Percentiles rank a stretch among this genome's conserved stretches.
These are phyloP conservation scores for Pseudoperonospora humuli DNA, from an alignment of 352 stramenopile genomes.

Conservation along the genomic window DNA sequence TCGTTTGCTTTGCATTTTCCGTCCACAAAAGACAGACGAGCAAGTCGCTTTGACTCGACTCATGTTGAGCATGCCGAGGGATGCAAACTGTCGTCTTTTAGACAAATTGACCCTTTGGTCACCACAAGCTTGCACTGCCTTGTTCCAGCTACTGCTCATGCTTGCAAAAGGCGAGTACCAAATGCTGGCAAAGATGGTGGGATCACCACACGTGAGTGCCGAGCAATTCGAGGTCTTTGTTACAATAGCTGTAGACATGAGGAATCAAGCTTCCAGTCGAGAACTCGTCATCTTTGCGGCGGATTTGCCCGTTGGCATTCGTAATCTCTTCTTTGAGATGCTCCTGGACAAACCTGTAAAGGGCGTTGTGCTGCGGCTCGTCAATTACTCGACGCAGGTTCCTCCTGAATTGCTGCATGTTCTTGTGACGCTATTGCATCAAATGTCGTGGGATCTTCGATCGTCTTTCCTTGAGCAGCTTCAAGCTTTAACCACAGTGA, in stretches of 20 bases:
- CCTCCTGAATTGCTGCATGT: slow-evolving; percentile 28
- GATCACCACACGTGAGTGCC: slow-evolving; percentile 34
- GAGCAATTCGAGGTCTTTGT: slow-evolving; percentile 36
- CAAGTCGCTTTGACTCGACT: slow-evolving; percentile 52
- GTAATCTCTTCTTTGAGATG: slow-evolving; percentile 50
- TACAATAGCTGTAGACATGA: slow-evolving; percentile 55
- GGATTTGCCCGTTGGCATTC: slow-evolving; percentile 30
- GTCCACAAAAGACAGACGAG: slow-evolving; percentile 45
- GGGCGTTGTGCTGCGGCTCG: slow-evolving; percentile 49
- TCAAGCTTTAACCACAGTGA: slow-evolving; percentile 30
- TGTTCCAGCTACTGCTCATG: too few species aligned
- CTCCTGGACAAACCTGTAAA: slow-evolving; percentile 32
- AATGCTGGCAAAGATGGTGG: slow-evolving; percentile 54
- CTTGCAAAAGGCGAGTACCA: slow-evolving; percentile 3
- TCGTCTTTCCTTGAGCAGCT: slow-evolving; percentile 59
- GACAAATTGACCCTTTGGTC: slow-evolving; percentile 30
- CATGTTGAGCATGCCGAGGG: slow-evolving; percentile 43
- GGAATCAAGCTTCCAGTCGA: slow-evolving; percentile 62
- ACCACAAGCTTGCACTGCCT: slow-evolving; percentile 49
- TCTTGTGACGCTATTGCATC: slow-evolving; percentile 39
- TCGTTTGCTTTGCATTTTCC: slow-evolving; percentile 37
- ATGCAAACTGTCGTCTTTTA: slow-evolving; percentile 41
- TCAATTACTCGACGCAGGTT: slow-evolving; percentile 39
- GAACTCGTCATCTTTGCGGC: slow-evolving; percentile 54
- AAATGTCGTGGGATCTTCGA: slow-evolving; percentile 42